These are phyloP conservation scores for Borealophlyctis nickersoniae DNA, from an alignment of 192 early-diverging fungal species.

Conservation along the genomic window DNA sequence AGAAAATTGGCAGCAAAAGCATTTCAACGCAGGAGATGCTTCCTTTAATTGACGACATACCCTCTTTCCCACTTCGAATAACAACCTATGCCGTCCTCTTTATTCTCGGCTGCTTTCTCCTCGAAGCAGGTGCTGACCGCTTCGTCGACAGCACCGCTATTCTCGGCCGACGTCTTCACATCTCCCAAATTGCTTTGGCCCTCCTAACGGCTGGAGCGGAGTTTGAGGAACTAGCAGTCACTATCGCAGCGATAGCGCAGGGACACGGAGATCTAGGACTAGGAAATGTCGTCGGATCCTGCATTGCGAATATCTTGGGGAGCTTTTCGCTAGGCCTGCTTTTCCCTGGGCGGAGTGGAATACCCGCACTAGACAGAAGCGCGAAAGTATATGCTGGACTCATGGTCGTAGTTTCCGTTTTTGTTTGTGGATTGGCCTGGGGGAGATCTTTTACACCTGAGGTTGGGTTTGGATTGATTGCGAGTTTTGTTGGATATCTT, in stretches of 20 bases:
- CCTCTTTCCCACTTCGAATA: neutral
- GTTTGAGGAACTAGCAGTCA: slow-evolving; percentile 10
- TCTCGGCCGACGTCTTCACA: neutral
- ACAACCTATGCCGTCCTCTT: slow-evolving; percentile 4
- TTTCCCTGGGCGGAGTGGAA: neutral
- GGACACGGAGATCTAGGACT: slow-evolving; percentile 2
- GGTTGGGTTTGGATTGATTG: neutral
- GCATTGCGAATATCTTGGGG: slow-evolving; percentile 10
- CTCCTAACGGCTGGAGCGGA: slow-evolving; percentile 15
- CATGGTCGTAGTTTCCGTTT: neutral
- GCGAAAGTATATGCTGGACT: neutral
- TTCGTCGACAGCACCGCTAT: slow-evolving; percentile 6
- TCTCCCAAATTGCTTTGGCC: slow-evolving; percentile 1
- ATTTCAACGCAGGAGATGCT: no score
- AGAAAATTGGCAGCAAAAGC: no score
- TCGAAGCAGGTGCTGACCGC: slow-evolving; percentile 10
- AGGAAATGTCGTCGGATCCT: slow-evolving; percentile 13
- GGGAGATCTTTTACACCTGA: neutral
- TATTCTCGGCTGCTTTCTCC: neutral
- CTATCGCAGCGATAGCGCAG: slow-evolving; percentile 3
- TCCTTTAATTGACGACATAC: slow-evolving; percentile 11
- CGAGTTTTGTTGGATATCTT: neutral
- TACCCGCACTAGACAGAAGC: neutral
- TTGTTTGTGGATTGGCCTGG: slow-evolving; percentile 2
- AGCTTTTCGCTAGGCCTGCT: slow-evolving; percentile 7